Percentiles rank a stretch among this genome's conserved stretches.
Conservation (phyloP, 176 grass and related monocot genomes). For the Oryza meridionalis region DNA sequence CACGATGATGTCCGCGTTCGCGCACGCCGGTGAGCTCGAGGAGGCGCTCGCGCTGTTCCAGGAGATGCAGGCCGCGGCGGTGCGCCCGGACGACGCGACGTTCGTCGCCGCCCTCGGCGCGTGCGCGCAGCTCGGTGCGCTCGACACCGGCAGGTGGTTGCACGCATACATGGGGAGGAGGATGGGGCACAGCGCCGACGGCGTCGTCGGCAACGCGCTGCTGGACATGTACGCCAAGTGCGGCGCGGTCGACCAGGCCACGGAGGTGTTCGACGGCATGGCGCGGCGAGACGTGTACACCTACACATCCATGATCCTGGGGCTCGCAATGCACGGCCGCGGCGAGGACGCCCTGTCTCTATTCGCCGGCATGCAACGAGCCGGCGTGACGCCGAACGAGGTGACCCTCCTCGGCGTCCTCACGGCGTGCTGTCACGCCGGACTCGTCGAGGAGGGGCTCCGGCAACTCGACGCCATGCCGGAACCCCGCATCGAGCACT, state of each 20-base stretch:
- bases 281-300: constrained; percentile 59
- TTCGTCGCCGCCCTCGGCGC: constrained; percentile 54
- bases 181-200: neutral
- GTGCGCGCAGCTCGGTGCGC: constrained; percentile 63
- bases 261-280: constrained; percentile 59
- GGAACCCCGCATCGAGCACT: constrained; percentile 61
- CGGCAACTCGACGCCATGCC: constrained; percentile 41
- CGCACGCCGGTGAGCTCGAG: constrained; percentile 15
- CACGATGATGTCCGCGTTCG: constrained; percentile 42
- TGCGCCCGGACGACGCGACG: constrained; percentile 50
- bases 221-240: constrained; percentile 90
- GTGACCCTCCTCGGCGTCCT: constrained; percentile 64
- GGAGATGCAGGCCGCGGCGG: constrained; percentile 45
- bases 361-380: constrained; percentile 56
- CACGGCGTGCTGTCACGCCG: constrained; percentile 71
- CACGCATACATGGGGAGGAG: constrained; percentile 48
- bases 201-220: constrained; percentile 60
- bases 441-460: constrained; percentile 54
- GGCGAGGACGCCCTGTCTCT: constrained; percentile 46
- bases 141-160: constrained; percentile 65
- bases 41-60: constrained; percentile 48
- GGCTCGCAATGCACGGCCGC: constrained; percentile 65
- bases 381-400: constrained; percentile 56
- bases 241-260: constrained; percentile 56
- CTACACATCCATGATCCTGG: constrained; percentile 64